Evolutionary conservation across 2,329 filamentous ascomycete species (phyloP).

Genomic region (Claviceps capensis): DNA sequence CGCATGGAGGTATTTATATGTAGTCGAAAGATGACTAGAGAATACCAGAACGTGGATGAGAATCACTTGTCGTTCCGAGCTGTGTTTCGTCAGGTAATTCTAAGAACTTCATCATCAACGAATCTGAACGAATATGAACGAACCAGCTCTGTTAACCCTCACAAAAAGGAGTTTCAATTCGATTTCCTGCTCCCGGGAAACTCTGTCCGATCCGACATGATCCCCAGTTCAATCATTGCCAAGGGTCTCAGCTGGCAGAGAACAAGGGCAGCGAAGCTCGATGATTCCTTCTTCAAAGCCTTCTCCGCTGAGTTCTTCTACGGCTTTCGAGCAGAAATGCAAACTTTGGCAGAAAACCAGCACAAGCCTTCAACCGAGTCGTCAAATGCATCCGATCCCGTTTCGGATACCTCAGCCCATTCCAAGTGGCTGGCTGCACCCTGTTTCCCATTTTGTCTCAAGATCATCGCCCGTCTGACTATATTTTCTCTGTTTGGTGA

Average conservation of each 20-base stretch:
- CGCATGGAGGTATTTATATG: constrained; percentile 9
- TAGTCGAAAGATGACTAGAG: constrained; percentile 7
- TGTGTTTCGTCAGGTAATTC: not conserved
- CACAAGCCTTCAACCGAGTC: not conserved
- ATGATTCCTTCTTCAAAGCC: constrained; percentile 7
- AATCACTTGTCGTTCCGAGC: constrained; percentile 7
- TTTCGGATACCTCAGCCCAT: too few relatives aligned
- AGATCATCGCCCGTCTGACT: constrained; percentile 7
- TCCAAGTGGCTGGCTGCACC: constrained; percentile 1
- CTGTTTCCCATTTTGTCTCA: constrained; percentile 8
- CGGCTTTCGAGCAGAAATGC: constrained; percentile 5
- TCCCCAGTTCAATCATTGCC: constrained; percentile 7
- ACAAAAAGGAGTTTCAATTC: constrained; percentile 8
- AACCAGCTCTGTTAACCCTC: too few relatives aligned
- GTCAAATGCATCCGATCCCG: too few relatives aligned
- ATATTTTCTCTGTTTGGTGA: constrained; percentile 7
- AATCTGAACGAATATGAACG: too few relatives aligned
- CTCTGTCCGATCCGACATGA: not conserved
- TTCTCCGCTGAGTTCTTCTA: constrained; percentile 7
- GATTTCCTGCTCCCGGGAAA: not conserved
- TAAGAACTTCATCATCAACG: too few relatives aligned
- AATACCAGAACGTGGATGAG: constrained; percentile 7
- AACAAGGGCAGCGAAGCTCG: constrained; percentile 4
- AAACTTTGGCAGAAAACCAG: not conserved
- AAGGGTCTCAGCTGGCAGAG: constrained; percentile 9